phyloP scores from a whole-genome alignment of 306 rosid genomes.

The Betula pendula region DNA sequence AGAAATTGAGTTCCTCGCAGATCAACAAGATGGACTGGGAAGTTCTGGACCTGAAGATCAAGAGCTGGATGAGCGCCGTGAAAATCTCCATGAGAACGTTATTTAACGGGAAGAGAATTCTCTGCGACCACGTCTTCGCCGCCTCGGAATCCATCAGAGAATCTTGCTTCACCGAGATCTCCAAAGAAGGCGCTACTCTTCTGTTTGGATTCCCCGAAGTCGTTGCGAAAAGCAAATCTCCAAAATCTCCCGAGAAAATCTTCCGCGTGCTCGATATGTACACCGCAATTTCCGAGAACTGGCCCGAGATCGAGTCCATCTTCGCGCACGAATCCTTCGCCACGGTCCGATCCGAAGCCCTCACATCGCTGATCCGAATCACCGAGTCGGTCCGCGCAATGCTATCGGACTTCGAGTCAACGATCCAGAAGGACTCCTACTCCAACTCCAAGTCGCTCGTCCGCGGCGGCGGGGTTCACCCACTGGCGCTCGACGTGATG shows the following conservation, averaged over 20 bases:
- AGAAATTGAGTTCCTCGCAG: slow-evolving; percentile 46
- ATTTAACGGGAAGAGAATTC: slow-evolving; percentile 66
- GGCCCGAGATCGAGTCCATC: slow-evolving; percentile 63
- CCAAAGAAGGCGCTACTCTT: slow-evolving; percentile 56
- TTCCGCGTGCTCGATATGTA: slow-evolving; percentile 70
- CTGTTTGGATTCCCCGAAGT: slow-evolving; percentile 64
- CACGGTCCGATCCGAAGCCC: slow-evolving; percentile 39
- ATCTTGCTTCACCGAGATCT: slow-evolving; percentile 61
- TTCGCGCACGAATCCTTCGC: slow-evolving; percentile 53
- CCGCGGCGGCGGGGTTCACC: slow-evolving; percentile 47
- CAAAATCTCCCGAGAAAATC: slow-evolving; percentile 51
- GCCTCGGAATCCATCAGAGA: slow-evolving; percentile 53
- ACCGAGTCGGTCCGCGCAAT: slow-evolving; percentile 37
- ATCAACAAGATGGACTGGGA: slow-evolving; percentile 59
- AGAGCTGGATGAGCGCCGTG: slow-evolving; percentile 63
- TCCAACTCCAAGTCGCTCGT: slow-evolving; percentile 37
- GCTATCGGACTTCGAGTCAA: slow-evolving; percentile 46
- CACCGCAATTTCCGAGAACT: slow-evolving; percentile 31
- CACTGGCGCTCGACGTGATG: slow-evolving; percentile 45
- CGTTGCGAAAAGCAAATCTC: slow-evolving; percentile 37
- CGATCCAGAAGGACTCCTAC: slow-evolving; percentile 46
- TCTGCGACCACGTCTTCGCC: slow-evolving; percentile 67
- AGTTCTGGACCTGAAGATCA: slow-evolving; percentile 48
- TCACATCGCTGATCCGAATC: slow-evolving; percentile 37
- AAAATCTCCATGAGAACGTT: slow-evolving; percentile 48